phyloP scores from a whole-genome alignment of 1,139 yeast species.

The Blastobotrys apis region DNA sequence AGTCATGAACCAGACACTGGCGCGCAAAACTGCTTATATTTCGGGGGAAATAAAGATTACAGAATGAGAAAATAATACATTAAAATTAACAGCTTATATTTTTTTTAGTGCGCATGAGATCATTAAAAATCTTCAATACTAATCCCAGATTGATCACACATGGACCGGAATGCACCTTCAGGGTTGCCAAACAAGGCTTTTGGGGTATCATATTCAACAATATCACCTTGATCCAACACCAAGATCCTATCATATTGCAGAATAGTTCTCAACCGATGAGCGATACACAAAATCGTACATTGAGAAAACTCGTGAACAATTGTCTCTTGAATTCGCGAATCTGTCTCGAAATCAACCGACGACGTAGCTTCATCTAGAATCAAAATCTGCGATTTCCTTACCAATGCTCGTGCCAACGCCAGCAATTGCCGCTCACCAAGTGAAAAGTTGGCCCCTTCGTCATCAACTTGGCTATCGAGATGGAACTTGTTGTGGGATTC shows the following conservation, averaged over 20 bases:
- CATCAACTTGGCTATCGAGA: slow-evolving; percentile 65
- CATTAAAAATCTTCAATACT: slow-evolving; percentile 39
- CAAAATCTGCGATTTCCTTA: slow-evolving; percentile 60
- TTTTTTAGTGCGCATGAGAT: no score
- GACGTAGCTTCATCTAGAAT: slow-evolving; percentile 84
- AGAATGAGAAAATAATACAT: no score
- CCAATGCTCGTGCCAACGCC: slow-evolving; percentile 75
- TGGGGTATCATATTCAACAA: slow-evolving; percentile 53
- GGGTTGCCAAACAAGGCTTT: slow-evolving; percentile 37
- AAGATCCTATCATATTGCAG: slow-evolving; percentile 61
- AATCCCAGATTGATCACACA: slow-evolving; percentile 59
- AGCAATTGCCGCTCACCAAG: slow-evolving; percentile 74
- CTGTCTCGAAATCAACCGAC: slow-evolving; percentile 78
- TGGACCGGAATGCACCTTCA: slow-evolving; percentile 49
- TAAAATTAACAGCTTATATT: no score
- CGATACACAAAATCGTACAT: slow-evolving; percentile 76
- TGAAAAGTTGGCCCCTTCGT: slow-evolving; percentile 71
- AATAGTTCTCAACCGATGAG: slow-evolving; percentile 73
- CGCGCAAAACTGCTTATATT: no score
- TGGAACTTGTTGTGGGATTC: slow-evolving; percentile 58
- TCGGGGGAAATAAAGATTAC: no score
- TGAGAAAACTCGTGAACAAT: slow-evolving; percentile 57
- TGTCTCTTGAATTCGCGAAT: slow-evolving; percentile 62
- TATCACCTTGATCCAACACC: slow-evolving; percentile 62
- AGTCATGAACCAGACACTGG: no score